A percentile compares a stretch with the other conserved stretches of the same genome.
Conservation (phyloP, 2,329 filamentous ascomycete genomes). For the Albophoma yamanashiensis region DNA sequence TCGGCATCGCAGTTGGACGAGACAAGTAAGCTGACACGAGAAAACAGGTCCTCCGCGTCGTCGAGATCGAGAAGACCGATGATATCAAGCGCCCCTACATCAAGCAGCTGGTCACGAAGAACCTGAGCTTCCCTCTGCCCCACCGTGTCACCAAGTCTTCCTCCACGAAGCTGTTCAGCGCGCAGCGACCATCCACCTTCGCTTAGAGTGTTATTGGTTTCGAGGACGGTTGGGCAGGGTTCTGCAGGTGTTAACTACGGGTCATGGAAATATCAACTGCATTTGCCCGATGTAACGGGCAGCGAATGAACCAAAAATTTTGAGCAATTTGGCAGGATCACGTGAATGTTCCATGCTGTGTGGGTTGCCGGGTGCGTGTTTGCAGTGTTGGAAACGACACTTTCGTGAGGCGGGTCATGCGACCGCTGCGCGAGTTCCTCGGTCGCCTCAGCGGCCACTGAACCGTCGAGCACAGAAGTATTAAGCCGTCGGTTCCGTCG, state of each 20-base stretch:
- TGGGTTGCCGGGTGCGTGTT: neutral
- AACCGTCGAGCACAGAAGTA: neutral
- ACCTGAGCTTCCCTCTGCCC: conserved; percentile 96
- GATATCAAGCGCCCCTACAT: conserved; percentile 98
- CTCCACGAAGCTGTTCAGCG: conserved; percentile 86
- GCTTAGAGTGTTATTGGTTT: conserved; percentile 63
- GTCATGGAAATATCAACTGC: conserved; percentile 49
- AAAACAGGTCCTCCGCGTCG: conserved; percentile 85
- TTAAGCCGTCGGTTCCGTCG: neutral
- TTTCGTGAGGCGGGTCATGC: neutral
- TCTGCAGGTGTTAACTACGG: conserved; percentile 51
- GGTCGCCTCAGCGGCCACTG: neutral
- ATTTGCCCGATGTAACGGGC: conserved; percentile 41
- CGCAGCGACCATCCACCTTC: conserved; percentile 93
- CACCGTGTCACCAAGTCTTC: conserved; percentile 81
- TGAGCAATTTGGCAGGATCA: neutral
- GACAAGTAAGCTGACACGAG: conserved; percentile 4
- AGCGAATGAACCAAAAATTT: conserved; percentile 32
- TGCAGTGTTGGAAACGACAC: too few relatives aligned
- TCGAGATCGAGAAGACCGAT: conserved; percentile 90
- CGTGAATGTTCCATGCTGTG: neutral
- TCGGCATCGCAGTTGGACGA: neutral
- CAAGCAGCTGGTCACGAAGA: conserved; percentile 93
- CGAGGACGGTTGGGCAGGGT: conserved; percentile 39
- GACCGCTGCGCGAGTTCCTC: too few relatives aligned